Base-by-base conservation (phyloP, 2,329 filamentous ascomycete species). In the Arthrobotrys conoides region DNA sequence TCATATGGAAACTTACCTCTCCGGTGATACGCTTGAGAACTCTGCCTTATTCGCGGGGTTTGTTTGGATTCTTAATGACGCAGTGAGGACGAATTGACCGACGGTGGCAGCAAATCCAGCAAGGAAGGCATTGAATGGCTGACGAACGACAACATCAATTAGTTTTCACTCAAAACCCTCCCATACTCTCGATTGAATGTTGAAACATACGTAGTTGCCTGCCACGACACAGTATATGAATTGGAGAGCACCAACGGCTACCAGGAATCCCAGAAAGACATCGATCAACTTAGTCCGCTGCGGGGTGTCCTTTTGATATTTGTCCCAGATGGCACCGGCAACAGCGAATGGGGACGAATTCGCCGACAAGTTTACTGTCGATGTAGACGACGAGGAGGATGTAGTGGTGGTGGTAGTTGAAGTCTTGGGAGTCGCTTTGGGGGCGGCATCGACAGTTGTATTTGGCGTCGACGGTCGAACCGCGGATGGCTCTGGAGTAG, bases 91-190 rank as follows among this genome's bases (percentile, higher is more conserved):
- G 84, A 99, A 99, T 84, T 99, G 96, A 80, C 96, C 96, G 80
- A 99, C 95, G 0, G 95, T 96, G 16, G 95, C 93, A 79, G 90
- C 91, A 87, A 99, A 99, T 59, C 96, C 96, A 36, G 94, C 93
- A 36, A 99, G 90, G 87, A 99, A 99, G 81, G 96, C 96, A 85
- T 99, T 99, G 88, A 99, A 99, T 9, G 96, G 96, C 95, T 98
- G 83, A 20, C 30, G 5, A 49, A 51, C 12, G 9, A 18, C n/a
- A 36, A 22, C 18, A 18, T 2, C 10, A 46, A 24, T 72, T n/a
- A 68, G 44, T 20, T 44, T 27, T 38, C 12, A 14, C 2, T 16
- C 38, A 44, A 44, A 36, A 67, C 9, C n/a, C 2, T 51, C 12
- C n/a, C 22, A 41, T 30, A 18, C 8, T 4, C 36, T 44, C 18